Percentiles rank a stretch among this genome's conserved stretches.
Evolutionary conservation across 2,329 filamentous ascomycete species (phyloP).

Genomic region (Epichloe brachyelytri): DNA sequence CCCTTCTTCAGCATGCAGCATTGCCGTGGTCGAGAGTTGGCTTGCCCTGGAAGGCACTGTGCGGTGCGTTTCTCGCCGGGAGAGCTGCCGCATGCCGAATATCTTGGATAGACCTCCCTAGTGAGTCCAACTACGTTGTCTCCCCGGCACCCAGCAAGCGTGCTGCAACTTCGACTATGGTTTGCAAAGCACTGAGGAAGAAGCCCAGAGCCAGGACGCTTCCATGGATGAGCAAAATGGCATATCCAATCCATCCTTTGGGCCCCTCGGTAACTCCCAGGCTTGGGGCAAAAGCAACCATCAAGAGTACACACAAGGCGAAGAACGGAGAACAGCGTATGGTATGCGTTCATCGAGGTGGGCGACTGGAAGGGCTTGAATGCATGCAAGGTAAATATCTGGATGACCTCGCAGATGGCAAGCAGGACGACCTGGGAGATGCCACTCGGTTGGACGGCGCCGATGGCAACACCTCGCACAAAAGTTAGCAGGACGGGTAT

Average conservation of each 20-base stretch:
- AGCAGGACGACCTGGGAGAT: constrained; percentile 87
- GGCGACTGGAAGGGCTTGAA: constrained; percentile 83
- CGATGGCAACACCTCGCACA: constrained; percentile 78
- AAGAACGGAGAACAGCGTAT: constrained; percentile 68
- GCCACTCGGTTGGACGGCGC: constrained; percentile 82
- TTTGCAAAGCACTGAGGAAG: constrained; percentile 83
- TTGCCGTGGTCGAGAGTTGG: constrained; percentile 69
- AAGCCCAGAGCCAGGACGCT: constrained; percentile 82
- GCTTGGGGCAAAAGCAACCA: constrained; percentile 73
- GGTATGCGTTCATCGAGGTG: constrained; percentile 96
- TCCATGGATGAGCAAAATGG: constrained; percentile 75
- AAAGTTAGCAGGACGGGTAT: constrained; percentile 77
- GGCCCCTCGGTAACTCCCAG: constrained; percentile 64
- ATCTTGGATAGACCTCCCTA: constrained; percentile 74
- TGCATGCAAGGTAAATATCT: constrained; percentile 73
- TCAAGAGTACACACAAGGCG: constrained; percentile 62
- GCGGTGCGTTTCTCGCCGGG: constrained; percentile 54
- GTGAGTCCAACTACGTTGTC: constrained; percentile 57
- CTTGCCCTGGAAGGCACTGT: constrained; percentile 60
- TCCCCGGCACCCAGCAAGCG: constrained; percentile 72
- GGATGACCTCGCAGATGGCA: constrained; percentile 86
- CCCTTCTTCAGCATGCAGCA: constrained; percentile 54
- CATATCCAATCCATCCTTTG: constrained; percentile 92
- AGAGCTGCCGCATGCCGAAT: constrained; percentile 82
- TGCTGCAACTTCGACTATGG: constrained; percentile 76